These are phyloP conservation scores for Aristolochia californica DNA, from an alignment of 164 flowering plant species.

Conservation along the genomic window DNA sequence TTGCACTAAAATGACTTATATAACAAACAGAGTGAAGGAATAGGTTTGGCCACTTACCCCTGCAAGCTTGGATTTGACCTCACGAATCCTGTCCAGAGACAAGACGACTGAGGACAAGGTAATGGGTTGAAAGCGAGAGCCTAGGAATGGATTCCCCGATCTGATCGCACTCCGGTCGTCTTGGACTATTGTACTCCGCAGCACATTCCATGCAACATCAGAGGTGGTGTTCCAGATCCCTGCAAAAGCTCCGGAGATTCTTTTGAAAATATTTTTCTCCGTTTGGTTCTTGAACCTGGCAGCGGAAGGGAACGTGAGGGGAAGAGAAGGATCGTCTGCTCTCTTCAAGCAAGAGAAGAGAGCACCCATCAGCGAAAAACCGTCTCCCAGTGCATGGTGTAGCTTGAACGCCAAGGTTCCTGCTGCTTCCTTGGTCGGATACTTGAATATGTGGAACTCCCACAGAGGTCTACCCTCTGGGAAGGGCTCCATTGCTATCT, in stretches of 20 bases:
- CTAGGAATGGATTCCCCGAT: conserved; percentile 25
- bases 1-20: not conserved
- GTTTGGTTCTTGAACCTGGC: not conserved
- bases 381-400: conserved; percentile 66
- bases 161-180: conserved; percentile 41
- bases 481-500: conserved; percentile 24
- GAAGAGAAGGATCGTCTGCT: conserved; percentile 44
- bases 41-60: conserved; percentile 26
- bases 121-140: conserved; percentile 19
- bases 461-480: conserved; percentile 39
- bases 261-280: not conserved
- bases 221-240: conserved; percentile 13
- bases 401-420: conserved; percentile 39
- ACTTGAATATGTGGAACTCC: conserved; percentile 48
- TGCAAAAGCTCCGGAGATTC: not conserved
- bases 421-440: conserved; percentile 45
- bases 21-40: not conserved
- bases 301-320: conserved; percentile 36
- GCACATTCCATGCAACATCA: conserved; percentile 32
- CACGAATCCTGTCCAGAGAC: conserved; percentile 34
- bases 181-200: conserved; percentile 22
- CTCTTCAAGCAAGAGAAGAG: conserved; percentile 42
- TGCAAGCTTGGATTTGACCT: conserved; percentile 34
- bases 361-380: conserved; percentile 57
- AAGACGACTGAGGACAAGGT: conserved; percentile 13